A percentile compares a stretch with the other conserved stretches of the same genome.
Conservation (phyloP, 495 filamentous ascomycete species). For the Clohesyomyces aquaticus region DNA sequence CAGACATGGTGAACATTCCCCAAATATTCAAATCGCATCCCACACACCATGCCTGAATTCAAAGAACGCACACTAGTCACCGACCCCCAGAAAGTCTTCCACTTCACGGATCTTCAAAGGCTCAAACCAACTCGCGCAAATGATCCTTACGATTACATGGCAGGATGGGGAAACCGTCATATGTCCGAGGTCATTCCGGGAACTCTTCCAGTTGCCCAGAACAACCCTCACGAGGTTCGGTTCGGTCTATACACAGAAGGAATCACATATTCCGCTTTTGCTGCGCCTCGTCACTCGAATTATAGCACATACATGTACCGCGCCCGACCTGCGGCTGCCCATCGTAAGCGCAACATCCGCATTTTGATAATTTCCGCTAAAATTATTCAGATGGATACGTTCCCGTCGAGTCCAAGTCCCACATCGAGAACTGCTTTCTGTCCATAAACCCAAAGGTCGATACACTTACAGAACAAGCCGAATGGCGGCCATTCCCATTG, state of each 20-base stretch:
- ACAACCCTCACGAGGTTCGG: conserved; percentile 49
- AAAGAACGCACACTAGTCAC: conserved; percentile 43
- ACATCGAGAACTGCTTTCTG: conserved; percentile 52
- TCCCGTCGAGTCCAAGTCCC: conserved; percentile 45
- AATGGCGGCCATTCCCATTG: conserved; percentile 52
- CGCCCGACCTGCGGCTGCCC: conserved; percentile 49
- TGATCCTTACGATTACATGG: conserved; percentile 51
- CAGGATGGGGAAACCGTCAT: conserved; percentile 51
- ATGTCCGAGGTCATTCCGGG: conserved; percentile 53
- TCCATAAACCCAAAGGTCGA: conserved; percentile 49
- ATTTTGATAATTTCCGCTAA: conserved; percentile 3
- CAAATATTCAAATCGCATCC: conserved; percentile 6
- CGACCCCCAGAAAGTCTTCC: conserved; percentile 52
- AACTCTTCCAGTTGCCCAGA: conserved; percentile 50
- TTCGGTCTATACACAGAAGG: conserved; percentile 47
- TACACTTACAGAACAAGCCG: conserved; percentile 48
- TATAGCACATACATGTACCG: conserved; percentile 53
- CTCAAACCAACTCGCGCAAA: conserved; percentile 52
- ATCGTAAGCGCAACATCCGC: conserved; percentile 44
- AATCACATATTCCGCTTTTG: conserved; percentile 46
- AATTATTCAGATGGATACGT: conserved; percentile 47
- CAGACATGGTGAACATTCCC: conserved; percentile 15
- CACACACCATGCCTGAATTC: conserved; percentile 33
- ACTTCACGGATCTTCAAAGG: conserved; percentile 52
- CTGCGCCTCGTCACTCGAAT: conserved; percentile 49